Conservation (phyloP, 2,329 filamentous ascomycete species). For the Lithohypha guttulata region DNA sequence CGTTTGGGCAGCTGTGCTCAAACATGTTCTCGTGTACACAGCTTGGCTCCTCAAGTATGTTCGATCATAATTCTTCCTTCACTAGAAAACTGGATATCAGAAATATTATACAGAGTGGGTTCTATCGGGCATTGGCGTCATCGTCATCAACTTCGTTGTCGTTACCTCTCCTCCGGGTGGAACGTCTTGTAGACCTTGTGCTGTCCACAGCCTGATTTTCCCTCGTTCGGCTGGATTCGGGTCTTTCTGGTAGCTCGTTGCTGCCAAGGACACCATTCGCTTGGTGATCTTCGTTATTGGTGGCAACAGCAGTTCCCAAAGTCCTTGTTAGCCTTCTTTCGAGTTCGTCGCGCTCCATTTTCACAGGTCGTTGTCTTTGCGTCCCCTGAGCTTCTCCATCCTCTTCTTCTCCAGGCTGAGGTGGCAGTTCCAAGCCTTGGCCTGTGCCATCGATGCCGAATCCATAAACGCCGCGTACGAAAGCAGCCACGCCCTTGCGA, state of each 20-base stretch:
- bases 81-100: too few species aligned
- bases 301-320: constrained; percentile 35
- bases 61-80: too few species aligned
- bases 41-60: too few species aligned
- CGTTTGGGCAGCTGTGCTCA: too few species aligned
- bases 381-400: constrained; percentile 30
- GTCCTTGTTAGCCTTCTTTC: constrained; percentile 52
- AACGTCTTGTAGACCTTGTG: too few species aligned
- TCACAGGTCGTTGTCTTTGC: constrained; percentile 37
- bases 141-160: too few species aligned
- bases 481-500: constrained; percentile 58
- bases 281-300: neutral
- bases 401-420: constrained; percentile 13
- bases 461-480: constrained; percentile 52
- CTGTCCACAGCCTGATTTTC: too few species aligned
- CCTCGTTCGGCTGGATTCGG: too few species aligned
- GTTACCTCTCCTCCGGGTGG: too few species aligned
- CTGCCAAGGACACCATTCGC: neutral
- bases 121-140: too few species aligned
- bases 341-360: constrained; percentile 36
- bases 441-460: constrained; percentile 13
- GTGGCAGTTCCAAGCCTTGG: constrained; percentile 1
- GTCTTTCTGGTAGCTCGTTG: neutral
- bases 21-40: too few species aligned
- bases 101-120: too few species aligned